A percentile compares a stretch with the other conserved stretches of the same genome.
Evolutionary conservation across 495 filamentous ascomycete species (phyloP).

Genomic region (Xylaria grammica): DNA sequence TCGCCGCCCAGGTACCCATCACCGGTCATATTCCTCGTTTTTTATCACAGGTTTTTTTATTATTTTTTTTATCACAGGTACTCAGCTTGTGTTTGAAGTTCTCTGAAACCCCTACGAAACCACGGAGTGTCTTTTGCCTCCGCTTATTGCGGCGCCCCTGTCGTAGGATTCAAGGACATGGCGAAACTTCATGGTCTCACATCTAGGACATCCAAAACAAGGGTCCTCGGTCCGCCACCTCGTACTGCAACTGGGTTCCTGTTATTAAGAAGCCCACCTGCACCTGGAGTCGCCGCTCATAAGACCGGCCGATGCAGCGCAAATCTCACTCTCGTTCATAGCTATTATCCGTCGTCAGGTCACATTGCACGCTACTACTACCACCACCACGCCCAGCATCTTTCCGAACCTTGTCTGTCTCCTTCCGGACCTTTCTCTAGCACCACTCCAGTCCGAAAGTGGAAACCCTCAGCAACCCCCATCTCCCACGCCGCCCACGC

Average conservation of each 20-base stretch:
- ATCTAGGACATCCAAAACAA: slow-evolving; percentile 25
- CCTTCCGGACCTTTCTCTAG: slow-evolving; percentile 41
- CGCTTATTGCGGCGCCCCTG: slow-evolving; percentile 28
- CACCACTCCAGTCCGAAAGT: slow-evolving; percentile 38
- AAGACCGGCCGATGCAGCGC: slow-evolving; percentile 28
- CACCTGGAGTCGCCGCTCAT: slow-evolving; percentile 27
- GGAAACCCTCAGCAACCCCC: slow-evolving; percentile 31
- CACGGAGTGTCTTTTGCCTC: slow-evolving; percentile 28
- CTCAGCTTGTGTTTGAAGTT: slow-evolving; percentile 24
- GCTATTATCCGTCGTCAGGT: slow-evolving; percentile 8
- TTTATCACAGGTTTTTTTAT: too few relatives aligned
- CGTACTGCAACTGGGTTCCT: slow-evolving; percentile 22
- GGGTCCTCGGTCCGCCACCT: slow-evolving; percentile 31
- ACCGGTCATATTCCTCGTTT: neutral
- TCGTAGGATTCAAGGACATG: slow-evolving; percentile 29
- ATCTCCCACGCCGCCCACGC: slow-evolving; percentile 3
- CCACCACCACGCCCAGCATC: slow-evolving; percentile 28
- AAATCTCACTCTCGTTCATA: slow-evolving; percentile 14
- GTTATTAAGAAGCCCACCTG: slow-evolving; percentile 37
- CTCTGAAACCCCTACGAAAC: slow-evolving; percentile 40
- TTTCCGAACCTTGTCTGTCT: slow-evolving; percentile 38
- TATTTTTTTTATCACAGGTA: neutral
- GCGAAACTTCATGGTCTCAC: slow-evolving; percentile 27
- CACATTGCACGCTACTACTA: slow-evolving; percentile 24
- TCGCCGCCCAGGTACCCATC: neutral